These are phyloP conservation scores for Colletotrichum simmondsii DNA, from an alignment of 2,329 filamentous ascomycete species.

Conservation along the genomic window DNA sequence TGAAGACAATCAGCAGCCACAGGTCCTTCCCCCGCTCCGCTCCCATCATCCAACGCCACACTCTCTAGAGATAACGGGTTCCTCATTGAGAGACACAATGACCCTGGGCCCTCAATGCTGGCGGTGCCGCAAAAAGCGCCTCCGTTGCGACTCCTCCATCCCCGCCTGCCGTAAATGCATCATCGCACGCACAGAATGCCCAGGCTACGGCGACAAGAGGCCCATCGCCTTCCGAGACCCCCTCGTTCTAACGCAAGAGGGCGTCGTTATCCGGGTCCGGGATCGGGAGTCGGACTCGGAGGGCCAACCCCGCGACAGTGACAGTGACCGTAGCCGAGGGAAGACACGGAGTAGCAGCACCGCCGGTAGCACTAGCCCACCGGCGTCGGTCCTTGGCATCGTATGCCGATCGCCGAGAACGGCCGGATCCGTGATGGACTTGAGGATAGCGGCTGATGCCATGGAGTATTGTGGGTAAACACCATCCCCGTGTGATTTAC, in stretches of 20 bases:
- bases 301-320: background rate
- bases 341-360: background rate
- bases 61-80: background rate
- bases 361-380: too few relatives aligned
- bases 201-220: background rate
- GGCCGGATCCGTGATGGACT: background rate
- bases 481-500: background rate
- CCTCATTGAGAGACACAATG: background rate
- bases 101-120: conserved; percentile 23
- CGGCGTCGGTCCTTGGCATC: conserved; percentile 13
- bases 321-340: too few relatives aligned
- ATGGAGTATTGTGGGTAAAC: conserved; percentile 14
- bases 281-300: background rate
- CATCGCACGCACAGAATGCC: background rate
- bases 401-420: conserved; percentile 8
- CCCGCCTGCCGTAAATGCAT: background rate
- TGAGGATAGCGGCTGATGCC: conserved; percentile 2
- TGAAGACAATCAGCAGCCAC: too few relatives aligned
- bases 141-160: conserved; percentile 19
- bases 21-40: too few relatives aligned
- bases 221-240: conserved; percentile 8
- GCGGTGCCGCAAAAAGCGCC: conserved; percentile 13
- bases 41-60: too few relatives aligned
- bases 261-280: background rate
- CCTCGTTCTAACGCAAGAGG: background rate